Evolutionary conservation across 129 eudicot species (phyloP), one percentile per base, ranked within the genome.

Genomic region (Tagetes patula): DNA sequence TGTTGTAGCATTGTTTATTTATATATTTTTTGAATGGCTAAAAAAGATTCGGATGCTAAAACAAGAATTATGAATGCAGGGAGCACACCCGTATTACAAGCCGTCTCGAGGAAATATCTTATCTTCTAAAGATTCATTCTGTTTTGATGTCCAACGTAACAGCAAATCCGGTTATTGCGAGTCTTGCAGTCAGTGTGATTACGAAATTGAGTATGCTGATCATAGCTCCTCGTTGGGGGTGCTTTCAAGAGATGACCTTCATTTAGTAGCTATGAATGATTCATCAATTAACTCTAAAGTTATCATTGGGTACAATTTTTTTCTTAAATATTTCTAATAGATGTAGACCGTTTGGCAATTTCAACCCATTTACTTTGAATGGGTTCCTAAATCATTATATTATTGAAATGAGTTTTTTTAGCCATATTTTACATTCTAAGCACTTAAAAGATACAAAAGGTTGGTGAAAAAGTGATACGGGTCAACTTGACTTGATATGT

Each of bases 161-260:
- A 77, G 37, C 65, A 72, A 69, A 52, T 60, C 40, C 62, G 87
- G 82, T 52, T 40, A 56, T 66, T 84, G 91, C 4, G 87, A 67
- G 42, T 63, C 84, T 36, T 82, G 87, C 83, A 48, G 77, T 72
- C 96, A 91, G 73, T 91, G 95, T 75, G 95, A 91, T 81, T 91
- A 91, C 71, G 86, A 84, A 78, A 82, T 91, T 66, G 90, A 84
- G 71, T 91, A 91, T 73, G 97, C 95, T 50, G 97, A 91, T 82
- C 86, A 69, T 34, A 86, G 97, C 78, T 87, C 92, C 47, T 91
- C 95, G 37, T 47, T 87, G 69, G 97, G 97, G 74, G 95, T 91
- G 69, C 97, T 91, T 58, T 82, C 87, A 65, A 82, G 81, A 85
- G 96, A 90, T 68, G 63, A 80, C 67, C 82, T 90, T 61, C 87